Conservation (phyloP, 768 basidiomycete genomes). For the Pleurotus cornucopiae region DNA sequence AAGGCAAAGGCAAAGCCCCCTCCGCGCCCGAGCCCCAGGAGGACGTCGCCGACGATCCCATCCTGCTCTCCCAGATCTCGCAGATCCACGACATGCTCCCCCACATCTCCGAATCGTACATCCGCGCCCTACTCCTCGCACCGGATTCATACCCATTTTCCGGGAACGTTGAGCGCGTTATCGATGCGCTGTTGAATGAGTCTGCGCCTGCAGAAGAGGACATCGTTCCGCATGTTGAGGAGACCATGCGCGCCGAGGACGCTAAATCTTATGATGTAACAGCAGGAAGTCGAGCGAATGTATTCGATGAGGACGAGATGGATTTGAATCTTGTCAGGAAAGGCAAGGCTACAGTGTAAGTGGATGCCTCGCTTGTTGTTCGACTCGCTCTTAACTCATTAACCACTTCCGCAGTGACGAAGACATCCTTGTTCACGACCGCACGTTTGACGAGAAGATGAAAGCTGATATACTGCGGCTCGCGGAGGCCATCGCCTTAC, state of each 20-base stretch:
- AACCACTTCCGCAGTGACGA: constrained; percentile 34
- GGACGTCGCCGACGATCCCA: constrained; percentile 27
- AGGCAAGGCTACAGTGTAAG: constrained; percentile 51
- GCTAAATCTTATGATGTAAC: constrained; percentile 2
- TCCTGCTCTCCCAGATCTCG: constrained; percentile 53
- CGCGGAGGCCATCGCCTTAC: constrained; percentile 59
- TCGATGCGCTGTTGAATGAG: constrained; percentile 74
- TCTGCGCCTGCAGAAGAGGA: constrained; percentile 45
- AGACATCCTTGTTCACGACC: constrained; percentile 48
- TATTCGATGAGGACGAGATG: constrained; percentile 71
- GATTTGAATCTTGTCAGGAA: constrained; percentile 55
- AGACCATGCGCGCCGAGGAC: constrained; percentile 7
- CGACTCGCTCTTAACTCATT: not conserved
- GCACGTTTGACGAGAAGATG: constrained; percentile 63
- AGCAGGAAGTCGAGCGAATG: constrained; percentile 45
- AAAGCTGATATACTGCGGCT: constrained; percentile 80
- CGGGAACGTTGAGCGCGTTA: constrained; percentile 57
- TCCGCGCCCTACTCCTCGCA: constrained; percentile 52
- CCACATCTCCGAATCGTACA: constrained; percentile 49
- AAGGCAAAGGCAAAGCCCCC: constrained; percentile 40
- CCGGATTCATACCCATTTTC: constrained; percentile 37
- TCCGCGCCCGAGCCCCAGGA: constrained; percentile 8
- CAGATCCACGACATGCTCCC: constrained; percentile 80
- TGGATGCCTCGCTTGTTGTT: constrained; percentile 28
- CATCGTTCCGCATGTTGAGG: not conserved